Percentiles rank a stretch among this genome's conserved stretches.
phyloP scores from a whole-genome alignment of 2,329 filamentous ascomycete genomes.

The Exophiala dermatitidis region DNA sequence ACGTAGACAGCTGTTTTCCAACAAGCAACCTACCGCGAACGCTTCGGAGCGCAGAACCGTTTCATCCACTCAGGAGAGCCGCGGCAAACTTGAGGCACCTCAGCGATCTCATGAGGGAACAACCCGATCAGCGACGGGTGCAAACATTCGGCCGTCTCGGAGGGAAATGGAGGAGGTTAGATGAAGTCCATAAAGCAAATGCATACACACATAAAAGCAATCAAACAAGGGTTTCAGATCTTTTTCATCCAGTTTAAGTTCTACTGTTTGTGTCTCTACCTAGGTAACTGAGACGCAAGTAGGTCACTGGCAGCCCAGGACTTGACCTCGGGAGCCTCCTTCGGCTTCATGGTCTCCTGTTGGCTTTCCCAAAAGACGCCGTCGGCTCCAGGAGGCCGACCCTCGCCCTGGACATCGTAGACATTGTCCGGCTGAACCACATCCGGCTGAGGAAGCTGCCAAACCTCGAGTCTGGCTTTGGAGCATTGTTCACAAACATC shows the following conservation, averaged over 20 bases:
- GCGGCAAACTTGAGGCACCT: slow-evolving; percentile 1
- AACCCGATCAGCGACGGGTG: neutral
- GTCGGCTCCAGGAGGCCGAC: slow-evolving; percentile 28
- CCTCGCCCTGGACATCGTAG: slow-evolving; percentile 24
- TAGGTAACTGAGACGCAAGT: slow-evolving; percentile 1
- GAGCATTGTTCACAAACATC: slow-evolving; percentile 67
- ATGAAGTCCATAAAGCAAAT: slow-evolving; percentile 4
- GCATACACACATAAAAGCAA: neutral
- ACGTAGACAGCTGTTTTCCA: slow-evolving; percentile 10
- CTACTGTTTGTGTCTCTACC: neutral
- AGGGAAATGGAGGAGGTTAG: slow-evolving; percentile 23
- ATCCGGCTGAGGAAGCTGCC: slow-evolving; percentile 37
- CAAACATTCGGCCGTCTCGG: slow-evolving; percentile 4
- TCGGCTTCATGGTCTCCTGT: slow-evolving; percentile 32
- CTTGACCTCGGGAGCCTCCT: slow-evolving; percentile 48
- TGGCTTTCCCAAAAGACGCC: slow-evolving; percentile 38
- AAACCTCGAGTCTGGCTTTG: slow-evolving; percentile 64
- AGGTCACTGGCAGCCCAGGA: slow-evolving; percentile 31
- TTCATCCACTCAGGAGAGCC: neutral
- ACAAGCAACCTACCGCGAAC: slow-evolving; percentile 2
- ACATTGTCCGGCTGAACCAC: slow-evolving; percentile 13
- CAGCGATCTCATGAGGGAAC: slow-evolving; percentile 1
- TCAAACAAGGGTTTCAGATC: too few species aligned
- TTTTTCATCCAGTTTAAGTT: neutral
- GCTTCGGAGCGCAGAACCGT: neutral